Evolutionary conservation across 225 moss, liverwort and hornwort species (phyloP).

Genomic region (Physcomitrium patens): DNA sequence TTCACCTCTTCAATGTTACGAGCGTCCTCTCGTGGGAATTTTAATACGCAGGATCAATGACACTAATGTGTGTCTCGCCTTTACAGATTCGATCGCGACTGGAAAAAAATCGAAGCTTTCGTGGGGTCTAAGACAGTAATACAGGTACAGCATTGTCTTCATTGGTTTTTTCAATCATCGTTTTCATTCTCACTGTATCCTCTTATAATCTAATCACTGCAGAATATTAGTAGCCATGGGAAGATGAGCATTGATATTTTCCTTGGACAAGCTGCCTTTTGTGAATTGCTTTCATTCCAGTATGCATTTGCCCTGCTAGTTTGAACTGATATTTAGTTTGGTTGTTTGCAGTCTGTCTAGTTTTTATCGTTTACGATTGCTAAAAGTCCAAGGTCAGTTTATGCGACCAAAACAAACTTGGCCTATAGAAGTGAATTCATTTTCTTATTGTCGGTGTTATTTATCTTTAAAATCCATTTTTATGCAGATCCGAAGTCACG

Average conservation of each 20-base stretch:
- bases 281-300: too few species aligned
- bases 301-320: too few species aligned
- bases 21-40: neutral
- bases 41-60: neutral
- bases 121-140: conserved; percentile 98
- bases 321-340: too few species aligned
- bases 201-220: neutral
- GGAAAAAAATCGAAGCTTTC: conserved; percentile 99
- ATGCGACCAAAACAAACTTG: too few species aligned
- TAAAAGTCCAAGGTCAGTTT: too few species aligned
- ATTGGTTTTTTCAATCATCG: neutral
- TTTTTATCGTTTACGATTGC: neutral
- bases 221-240: neutral
- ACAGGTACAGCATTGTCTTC: conserved; percentile 48
- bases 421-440: too few species aligned
- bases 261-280: too few species aligned
- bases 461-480: neutral
- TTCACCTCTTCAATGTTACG: neutral
- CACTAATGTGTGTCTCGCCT: neutral
- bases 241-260: too few species aligned
- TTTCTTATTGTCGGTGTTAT: neutral
- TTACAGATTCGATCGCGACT: conserved; percentile 95
- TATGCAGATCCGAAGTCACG: conserved; percentile 90
- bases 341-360: too few species aligned
- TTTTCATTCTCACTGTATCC: too few species aligned